A percentile compares a stretch with the other conserved stretches of the same genome.
phyloP scores from a whole-genome alignment of 2,329 filamentous ascomycete genomes.

The Microcyclosporella mali region DNA sequence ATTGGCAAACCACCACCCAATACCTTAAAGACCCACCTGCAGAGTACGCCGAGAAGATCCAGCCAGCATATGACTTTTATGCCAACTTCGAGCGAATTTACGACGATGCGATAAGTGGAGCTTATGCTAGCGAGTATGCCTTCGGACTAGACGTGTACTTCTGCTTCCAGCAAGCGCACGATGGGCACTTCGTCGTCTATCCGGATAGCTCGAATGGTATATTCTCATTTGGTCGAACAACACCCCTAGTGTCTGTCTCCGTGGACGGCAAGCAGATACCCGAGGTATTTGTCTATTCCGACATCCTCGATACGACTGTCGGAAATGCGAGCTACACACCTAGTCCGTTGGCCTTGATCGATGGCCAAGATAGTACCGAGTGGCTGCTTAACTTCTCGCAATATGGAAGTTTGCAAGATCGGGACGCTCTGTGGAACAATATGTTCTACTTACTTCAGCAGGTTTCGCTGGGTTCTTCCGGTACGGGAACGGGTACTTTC shows the following conservation, averaged over 20 bases:
- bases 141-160: conserved; percentile 49
- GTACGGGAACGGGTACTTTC: conserved; percentile 41
- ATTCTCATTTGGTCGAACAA: conserved; percentile 46
- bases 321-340: conserved; percentile 39
- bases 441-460: conserved; percentile 42
- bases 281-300: conserved; percentile 50
- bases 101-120: conserved; percentile 31
- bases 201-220: conserved; percentile 48
- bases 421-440: conserved; percentile 52
- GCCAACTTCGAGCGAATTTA: conserved; percentile 35
- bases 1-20: conserved; percentile 42
- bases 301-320: conserved; percentile 39
- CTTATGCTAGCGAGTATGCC: conserved; percentile 38
- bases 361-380: conserved; percentile 49
- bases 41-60: conserved; percentile 43
- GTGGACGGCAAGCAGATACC: conserved; percentile 54
- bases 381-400: conserved; percentile 46
- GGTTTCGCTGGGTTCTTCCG: conserved; percentile 37
- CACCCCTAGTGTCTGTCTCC: conserved; percentile 55
- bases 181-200: conserved; percentile 57
- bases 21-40: conserved; percentile 42
- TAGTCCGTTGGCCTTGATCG: conserved; percentile 50
- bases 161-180: conserved; percentile 52
- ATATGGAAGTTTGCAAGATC: conserved; percentile 48
- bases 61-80: conserved; percentile 39